Conservation (phyloP, 129 eudicot species). For the Flaveria bidentis region DNA sequence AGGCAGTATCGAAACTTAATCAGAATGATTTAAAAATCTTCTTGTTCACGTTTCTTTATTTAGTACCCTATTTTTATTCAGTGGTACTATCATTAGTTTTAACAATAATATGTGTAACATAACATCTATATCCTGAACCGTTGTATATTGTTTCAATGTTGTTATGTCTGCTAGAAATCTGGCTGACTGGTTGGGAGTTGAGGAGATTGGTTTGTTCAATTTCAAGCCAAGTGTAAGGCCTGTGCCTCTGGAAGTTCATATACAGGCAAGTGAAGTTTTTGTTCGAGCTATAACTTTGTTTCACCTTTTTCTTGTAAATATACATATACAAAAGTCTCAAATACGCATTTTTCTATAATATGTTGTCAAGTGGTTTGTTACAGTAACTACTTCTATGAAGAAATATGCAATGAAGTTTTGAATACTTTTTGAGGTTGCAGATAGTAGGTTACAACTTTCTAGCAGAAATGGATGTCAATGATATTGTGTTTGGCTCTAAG, state of each 20-base stretch:
- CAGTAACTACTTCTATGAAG: background rate
- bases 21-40: background rate
- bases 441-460: background rate
- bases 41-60: slow-evolving; percentile 5
- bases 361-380: background rate
- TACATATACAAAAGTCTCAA: slow-evolving; percentile 9
- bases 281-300: background rate
- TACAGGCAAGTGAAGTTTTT: slow-evolving; percentile 71
- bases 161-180: slow-evolving; percentile 58
- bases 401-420: background rate
- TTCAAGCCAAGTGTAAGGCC: slow-evolving; percentile 99
- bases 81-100: background rate
- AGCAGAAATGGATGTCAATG: too few relatives aligned
- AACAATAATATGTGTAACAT: slow-evolving; percentile 1
- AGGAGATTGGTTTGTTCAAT: slow-evolving; percentile 81
- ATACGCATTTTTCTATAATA: background rate
- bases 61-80: background rate
- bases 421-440: slow-evolving; percentile 7
- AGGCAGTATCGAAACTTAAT: slow-evolving; percentile 2
- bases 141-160: slow-evolving; percentile 3
- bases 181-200: slow-evolving; percentile 98
- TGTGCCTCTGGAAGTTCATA: slow-evolving; percentile 98
- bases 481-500: background rate
- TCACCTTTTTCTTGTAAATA: slow-evolving; percentile 4
- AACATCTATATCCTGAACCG: background rate